phyloP scores from a whole-genome alignment of 2,329 filamentous ascomycete species.

The Xylariales sp. region DNA sequence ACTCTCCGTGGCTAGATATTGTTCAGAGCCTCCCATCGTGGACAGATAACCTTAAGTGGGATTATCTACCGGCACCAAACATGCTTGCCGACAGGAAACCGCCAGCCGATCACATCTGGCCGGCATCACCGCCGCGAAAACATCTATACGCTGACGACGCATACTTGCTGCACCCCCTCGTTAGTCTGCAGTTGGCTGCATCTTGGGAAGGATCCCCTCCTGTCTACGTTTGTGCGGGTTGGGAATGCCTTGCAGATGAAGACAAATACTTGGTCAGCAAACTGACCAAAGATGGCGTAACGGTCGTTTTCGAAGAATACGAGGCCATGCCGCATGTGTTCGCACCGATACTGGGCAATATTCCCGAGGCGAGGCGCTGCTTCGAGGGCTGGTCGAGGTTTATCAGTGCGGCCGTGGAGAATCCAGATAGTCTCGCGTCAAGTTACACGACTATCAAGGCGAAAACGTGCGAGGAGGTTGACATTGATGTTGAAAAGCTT shows the following conservation, averaged over 20 bases:
- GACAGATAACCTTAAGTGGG: slow-evolving; percentile 47
- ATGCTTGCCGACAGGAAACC: slow-evolving; percentile 24
- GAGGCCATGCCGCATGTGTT: slow-evolving; percentile 81
- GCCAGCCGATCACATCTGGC: slow-evolving; percentile 53
- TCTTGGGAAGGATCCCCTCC: slow-evolving; percentile 62
- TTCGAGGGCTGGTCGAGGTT: slow-evolving; percentile 54
- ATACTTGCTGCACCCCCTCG: slow-evolving; percentile 61
- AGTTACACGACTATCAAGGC: slow-evolving; percentile 43
- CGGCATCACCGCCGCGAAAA: slow-evolving; percentile 46
- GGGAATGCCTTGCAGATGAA: slow-evolving; percentile 70
- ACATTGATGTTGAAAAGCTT: slow-evolving; percentile 38
- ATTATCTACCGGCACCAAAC: slow-evolving; percentile 56
- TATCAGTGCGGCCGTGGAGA: slow-evolving; percentile 36
- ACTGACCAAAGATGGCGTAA: slow-evolving; percentile 52
- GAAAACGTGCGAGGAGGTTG: slow-evolving; percentile 45
- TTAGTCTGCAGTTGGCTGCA: slow-evolving; percentile 52
- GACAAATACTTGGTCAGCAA: slow-evolving; percentile 54
- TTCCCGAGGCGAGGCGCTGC: slow-evolving; percentile 44
- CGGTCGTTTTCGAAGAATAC: slow-evolving; percentile 65
- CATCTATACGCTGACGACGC: slow-evolving; percentile 52
- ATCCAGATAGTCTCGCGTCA: slow-evolving; percentile 28
- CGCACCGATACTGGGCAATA: slow-evolving; percentile 47
- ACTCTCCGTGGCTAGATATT: slow-evolving; percentile 69
- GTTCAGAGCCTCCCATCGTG: slow-evolving; percentile 58
- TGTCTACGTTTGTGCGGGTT: slow-evolving; percentile 62